Base-by-base conservation (phyloP, 305 asterid genomes). In the Ruellia speciosa region DNA sequence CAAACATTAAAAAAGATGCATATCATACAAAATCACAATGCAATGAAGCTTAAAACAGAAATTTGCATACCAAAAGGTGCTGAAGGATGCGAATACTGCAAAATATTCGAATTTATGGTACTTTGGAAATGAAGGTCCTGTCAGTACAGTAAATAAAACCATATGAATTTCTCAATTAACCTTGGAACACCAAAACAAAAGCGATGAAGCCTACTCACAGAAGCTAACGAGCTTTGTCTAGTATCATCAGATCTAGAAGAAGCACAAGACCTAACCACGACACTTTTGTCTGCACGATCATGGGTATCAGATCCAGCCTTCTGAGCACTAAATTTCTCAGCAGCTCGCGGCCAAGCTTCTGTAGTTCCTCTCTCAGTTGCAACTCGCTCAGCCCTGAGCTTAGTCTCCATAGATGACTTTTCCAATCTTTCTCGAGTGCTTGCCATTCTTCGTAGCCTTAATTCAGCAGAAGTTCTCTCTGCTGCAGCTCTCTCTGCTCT, bases 281-380 rank as follows among this genome's bases (percentile, higher is more conserved):
- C 64, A 57, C 77, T 63, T 80, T 72, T 78, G 64, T 79, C 86
- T 40, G 75, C 76, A 54, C 64, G 77, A 59, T 50, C 81, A 24
- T 59, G 73, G 56, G 62, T 55, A 54, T 70, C 83, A 56, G 60
- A 57, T 7, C 47, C 62, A 70, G 78, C 60, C 64, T 70, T 81
- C 54, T 75, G 81, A 66, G 81, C 79, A 84, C 74, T 79, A 62
- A 76, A 70, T 72, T 82, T 90, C 69, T 77, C 84, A 62, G 80
- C 72, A 73, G 95, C 94, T 69, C 93, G 81, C 53, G 77, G 93
- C 8, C 87, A 75, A 70, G 96, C 94, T 82, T 87, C 97, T 66
- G 79, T 73, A 62, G 84, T 81, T 69, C 93, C 90, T 78, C 94
- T 82, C 67, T 87, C 97, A 35, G 81, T 88, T 9, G 87, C 86